These are phyloP conservation scores for Candida yuanshanica DNA, from an alignment of 805 yeast species.

Conservation along the genomic window DNA sequence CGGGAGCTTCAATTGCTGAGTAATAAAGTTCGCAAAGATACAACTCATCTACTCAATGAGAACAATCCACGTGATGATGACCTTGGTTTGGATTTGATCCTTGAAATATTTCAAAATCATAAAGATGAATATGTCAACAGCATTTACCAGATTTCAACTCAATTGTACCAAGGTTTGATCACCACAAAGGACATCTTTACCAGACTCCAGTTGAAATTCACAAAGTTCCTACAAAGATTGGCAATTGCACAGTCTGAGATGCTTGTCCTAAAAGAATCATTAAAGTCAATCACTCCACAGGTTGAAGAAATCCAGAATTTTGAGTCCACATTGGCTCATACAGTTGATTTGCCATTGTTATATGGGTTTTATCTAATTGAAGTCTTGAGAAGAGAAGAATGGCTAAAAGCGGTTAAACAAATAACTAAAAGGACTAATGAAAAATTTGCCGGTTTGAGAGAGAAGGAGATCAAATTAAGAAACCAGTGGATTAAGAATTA, in stretches of 20 bases:
- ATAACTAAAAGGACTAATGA: constrained; percentile 40
- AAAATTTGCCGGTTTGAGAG: constrained; percentile 49
- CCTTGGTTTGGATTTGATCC: constrained; percentile 16
- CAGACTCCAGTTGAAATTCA: constrained; percentile 16
- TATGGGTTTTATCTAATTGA: constrained; percentile 69
- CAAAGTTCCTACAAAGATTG: constrained; percentile 12
- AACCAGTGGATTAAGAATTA: constrained; percentile 61
- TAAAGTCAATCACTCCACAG: constrained; percentile 13
- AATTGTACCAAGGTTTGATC: constrained; percentile 30
- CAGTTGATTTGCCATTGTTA: constrained; percentile 63
- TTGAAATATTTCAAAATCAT: constrained; percentile 20
- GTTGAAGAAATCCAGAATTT: constrained; percentile 23
- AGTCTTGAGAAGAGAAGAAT: constrained; percentile 49
- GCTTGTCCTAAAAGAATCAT: constrained; percentile 17
- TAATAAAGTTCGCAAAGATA: constrained; percentile 20
- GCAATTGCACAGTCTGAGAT: constrained; percentile 17
- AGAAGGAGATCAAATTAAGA: constrained; percentile 50
- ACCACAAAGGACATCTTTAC: constrained; percentile 30
- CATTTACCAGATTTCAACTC: constrained; percentile 29
- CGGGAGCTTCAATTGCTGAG: constrained; percentile 14
- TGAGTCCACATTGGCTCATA: constrained; percentile 26
- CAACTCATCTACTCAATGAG: constrained; percentile 13
- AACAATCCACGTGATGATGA: constrained; percentile 12
- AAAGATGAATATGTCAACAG: constrained; percentile 25
- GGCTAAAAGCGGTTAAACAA: constrained; percentile 35